These are phyloP conservation scores for Ustilago bromivora DNA, from an alignment of 1,284 basidiomycete species.

Conservation along the genomic window DNA sequence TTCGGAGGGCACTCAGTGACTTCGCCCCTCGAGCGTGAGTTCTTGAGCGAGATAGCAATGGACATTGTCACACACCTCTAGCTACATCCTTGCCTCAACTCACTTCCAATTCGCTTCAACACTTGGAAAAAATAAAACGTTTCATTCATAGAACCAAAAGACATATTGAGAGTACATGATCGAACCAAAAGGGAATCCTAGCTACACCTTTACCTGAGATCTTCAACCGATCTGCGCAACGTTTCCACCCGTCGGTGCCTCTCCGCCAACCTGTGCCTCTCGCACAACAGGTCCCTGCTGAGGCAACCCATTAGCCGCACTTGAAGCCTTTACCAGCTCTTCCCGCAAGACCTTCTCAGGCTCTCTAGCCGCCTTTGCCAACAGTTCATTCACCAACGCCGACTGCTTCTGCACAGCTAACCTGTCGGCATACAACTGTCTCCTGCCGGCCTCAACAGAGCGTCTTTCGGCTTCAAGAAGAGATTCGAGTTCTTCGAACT, in stretches of 20 bases:
- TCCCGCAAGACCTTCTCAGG: constrained; percentile 52
- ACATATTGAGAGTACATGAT: constrained; percentile 5
- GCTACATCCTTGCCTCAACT: too few species aligned
- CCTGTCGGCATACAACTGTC: constrained; percentile 65
- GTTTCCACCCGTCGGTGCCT: constrained; percentile 25
- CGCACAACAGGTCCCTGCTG: constrained; percentile 66
- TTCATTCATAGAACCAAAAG: background rate
- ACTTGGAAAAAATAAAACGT: background rate
- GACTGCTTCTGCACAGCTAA: constrained; percentile 66
- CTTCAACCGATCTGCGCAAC: constrained; percentile 49
- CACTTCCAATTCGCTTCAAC: background rate
- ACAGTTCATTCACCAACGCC: constrained; percentile 62
- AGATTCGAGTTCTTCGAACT: constrained; percentile 67
- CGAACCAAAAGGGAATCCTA: background rate
- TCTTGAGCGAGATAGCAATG: too few species aligned
- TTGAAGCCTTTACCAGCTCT: constrained; percentile 51
- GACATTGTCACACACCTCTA: too few species aligned
- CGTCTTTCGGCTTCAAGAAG: constrained; percentile 66
- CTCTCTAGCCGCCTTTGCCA: constrained; percentile 58
- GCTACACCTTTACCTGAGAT: background rate
- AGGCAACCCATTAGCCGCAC: constrained; percentile 57
- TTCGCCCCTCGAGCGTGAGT: too few species aligned
- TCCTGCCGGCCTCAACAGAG: constrained; percentile 58
- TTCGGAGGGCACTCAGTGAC: too few species aligned
- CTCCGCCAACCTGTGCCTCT: constrained; percentile 27